Percentiles rank a stretch among this genome's conserved stretches.
Conservation (phyloP, 1,284 basidiomycete genomes). For the Melanopsichium pennsylvanicum region DNA sequence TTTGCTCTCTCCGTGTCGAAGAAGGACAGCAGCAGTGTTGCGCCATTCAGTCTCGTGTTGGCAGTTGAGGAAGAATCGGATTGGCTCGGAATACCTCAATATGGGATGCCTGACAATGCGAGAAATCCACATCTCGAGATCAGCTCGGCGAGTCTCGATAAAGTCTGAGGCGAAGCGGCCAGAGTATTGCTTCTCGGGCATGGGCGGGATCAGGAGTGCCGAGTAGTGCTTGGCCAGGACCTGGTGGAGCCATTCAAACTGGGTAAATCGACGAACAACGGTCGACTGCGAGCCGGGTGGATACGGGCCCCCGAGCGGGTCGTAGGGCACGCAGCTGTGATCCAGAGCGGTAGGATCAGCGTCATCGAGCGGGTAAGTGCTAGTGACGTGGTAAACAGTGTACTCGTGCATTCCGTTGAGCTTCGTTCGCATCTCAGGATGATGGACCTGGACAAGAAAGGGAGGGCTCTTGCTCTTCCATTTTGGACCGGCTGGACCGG, state of each 20-base stretch:
- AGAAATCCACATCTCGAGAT: slow-evolving; percentile 79
- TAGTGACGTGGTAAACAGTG: slow-evolving; percentile 78
- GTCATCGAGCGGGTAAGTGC: slow-evolving; percentile 70
- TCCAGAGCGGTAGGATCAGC: neutral
- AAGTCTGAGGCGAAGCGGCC: slow-evolving; percentile 81
- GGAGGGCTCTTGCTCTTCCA: slow-evolving; percentile 78
- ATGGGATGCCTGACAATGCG: slow-evolving; percentile 79
- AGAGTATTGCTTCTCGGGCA: slow-evolving; percentile 83
- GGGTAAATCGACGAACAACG: slow-evolving; percentile 81
- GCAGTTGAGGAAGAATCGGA: slow-evolving; percentile 76
- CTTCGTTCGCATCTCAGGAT: slow-evolving; percentile 76
- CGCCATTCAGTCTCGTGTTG: slow-evolving; percentile 44
- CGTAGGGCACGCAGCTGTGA: slow-evolving; percentile 38
- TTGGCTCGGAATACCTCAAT: slow-evolving; percentile 77
- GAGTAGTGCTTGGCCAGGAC: slow-evolving; percentile 75
- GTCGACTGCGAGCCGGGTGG: slow-evolving; percentile 41
- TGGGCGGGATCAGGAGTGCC: slow-evolving; percentile 78
- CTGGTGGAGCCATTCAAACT: slow-evolving; percentile 80
- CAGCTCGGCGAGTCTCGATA: slow-evolving; percentile 79
- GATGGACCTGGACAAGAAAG: slow-evolving; percentile 79
- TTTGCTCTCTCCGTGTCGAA: slow-evolving; percentile 10
- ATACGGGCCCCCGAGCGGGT: slow-evolving; percentile 37
- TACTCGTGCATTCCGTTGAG: slow-evolving; percentile 74
- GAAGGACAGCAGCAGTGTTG: slow-evolving; percentile 2
- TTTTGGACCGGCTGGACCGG: slow-evolving; percentile 70